A percentile compares a stretch with the other conserved stretches of the same genome.
phyloP scores from a whole-genome alignment of 2,329 filamentous ascomycete genomes.

The Cytospora schulzeri region DNA sequence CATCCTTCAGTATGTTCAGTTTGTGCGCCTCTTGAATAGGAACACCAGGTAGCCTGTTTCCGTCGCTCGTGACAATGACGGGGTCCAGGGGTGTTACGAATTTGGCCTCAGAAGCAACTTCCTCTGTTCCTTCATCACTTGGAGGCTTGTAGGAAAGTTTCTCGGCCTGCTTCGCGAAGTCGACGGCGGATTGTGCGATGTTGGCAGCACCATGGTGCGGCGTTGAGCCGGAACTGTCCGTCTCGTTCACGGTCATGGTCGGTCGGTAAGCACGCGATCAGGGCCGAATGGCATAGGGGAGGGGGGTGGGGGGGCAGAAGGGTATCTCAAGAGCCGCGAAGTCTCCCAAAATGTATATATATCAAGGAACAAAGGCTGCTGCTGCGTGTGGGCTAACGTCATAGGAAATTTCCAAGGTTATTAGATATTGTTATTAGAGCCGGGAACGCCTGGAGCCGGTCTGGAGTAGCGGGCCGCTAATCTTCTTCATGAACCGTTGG shows the following conservation, averaged over 20 bases:
- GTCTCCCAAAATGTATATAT: background rate
- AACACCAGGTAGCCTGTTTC: conserved; percentile 67
- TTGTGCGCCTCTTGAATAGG: conserved; percentile 71
- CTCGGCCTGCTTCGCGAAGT: conserved; percentile 64
- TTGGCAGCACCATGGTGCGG: conserved; percentile 9
- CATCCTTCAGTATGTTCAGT: conserved; percentile 64
- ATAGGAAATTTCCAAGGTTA: background rate
- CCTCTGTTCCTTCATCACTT: conserved; percentile 36
- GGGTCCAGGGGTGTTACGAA: conserved; percentile 71
- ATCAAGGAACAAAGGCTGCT: background rate
- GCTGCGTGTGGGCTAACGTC: background rate
- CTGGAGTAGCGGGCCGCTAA: background rate
- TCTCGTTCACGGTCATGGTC: conserved; percentile 12
- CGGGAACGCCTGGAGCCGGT: background rate
- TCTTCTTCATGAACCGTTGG: background rate
- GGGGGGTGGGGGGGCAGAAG: background rate
- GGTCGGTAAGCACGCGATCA: conserved; percentile 3
- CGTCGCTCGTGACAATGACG: conserved; percentile 69
- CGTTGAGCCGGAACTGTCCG: background rate
- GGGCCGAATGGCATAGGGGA: background rate
- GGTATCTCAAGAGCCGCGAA: background rate
- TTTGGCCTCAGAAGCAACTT: conserved; percentile 63
- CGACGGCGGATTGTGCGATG: conserved; percentile 48
- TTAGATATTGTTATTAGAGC: background rate
- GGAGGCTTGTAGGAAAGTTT: conserved; percentile 51